phyloP scores from a whole-genome alignment of 768 basidiomycete genomes.

The Punctularia strigosozonata region DNA sequence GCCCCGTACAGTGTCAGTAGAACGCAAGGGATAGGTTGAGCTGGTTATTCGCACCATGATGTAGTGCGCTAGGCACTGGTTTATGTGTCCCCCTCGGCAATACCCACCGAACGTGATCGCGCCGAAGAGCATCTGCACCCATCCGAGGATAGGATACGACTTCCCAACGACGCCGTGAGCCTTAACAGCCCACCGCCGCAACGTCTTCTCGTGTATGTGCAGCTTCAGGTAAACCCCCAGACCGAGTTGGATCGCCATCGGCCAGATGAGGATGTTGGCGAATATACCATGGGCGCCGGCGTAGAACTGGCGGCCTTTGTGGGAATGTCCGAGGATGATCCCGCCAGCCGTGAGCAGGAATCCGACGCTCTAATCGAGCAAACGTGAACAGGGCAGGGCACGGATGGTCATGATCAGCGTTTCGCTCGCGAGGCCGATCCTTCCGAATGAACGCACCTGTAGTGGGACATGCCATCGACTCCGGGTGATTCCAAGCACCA shows the following conservation, averaged over 20 bases:
- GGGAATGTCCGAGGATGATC: constrained; percentile 78
- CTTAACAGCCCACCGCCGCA: constrained; percentile 60
- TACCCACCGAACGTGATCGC: constrained; percentile 64
- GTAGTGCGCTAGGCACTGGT: constrained; percentile 83
- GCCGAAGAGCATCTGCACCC: constrained; percentile 86
- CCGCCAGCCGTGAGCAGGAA: constrained; percentile 62
- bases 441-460: constrained; percentile 44
- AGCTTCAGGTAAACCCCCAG: constrained; percentile 88
- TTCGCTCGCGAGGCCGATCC: neutral
- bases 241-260: constrained; percentile 52
- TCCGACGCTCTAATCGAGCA: constrained; percentile 39
- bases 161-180: constrained; percentile 77
- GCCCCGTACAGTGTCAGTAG: too few species aligned
- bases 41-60: constrained; percentile 59
- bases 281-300: constrained; percentile 62
- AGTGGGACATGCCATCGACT: constrained; percentile 89
- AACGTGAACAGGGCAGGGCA: neutral
- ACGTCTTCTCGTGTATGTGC: constrained; percentile 70
- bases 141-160: constrained; percentile 72
- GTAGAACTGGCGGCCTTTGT: constrained; percentile 69
- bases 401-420: neutral
- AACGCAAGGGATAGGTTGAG: too few species aligned
- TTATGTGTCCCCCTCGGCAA: constrained; percentile 65
- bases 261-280: constrained; percentile 51
- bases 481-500: constrained; percentile 63